Evolutionary conservation across 768 basidiomycete genomes (phyloP).

Genomic region (Podaxis sp.): DNA sequence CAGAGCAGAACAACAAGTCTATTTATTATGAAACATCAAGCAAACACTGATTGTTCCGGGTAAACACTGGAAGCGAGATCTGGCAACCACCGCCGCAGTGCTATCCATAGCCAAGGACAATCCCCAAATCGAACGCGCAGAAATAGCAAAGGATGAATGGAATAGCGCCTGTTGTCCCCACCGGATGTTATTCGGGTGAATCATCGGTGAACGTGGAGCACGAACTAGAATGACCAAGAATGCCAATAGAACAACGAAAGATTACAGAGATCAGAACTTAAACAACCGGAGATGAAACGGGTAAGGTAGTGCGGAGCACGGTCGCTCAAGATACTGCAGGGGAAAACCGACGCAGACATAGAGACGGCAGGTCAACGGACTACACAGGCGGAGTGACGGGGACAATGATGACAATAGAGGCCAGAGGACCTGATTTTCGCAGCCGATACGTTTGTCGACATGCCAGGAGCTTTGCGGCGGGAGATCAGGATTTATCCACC

Average conservation of each 20-base stretch:
- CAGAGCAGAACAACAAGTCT: constrained; percentile 6
- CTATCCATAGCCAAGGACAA: constrained; percentile 15
- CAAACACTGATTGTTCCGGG: constrained; percentile 13
- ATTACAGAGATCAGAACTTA: constrained; percentile 13
- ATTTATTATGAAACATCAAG: constrained; percentile 12
- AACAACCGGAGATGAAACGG: constrained; percentile 16
- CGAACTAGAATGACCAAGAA: constrained; percentile 14
- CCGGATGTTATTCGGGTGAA: constrained; percentile 4
- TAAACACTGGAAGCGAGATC: constrained; percentile 8
- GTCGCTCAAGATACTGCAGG: constrained; percentile 21
- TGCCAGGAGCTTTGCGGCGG: constrained; percentile 23
- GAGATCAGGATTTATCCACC: constrained; percentile 38
- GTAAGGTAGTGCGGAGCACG: constrained; percentile 13
- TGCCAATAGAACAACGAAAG: constrained; percentile 11
- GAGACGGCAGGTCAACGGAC: not conserved
- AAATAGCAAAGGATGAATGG: constrained; percentile 11
- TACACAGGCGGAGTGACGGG: constrained; percentile 11
- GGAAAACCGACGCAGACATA: constrained; percentile 17
- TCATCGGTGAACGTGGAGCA: constrained; percentile 7
- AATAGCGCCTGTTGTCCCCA: constrained; percentile 8
- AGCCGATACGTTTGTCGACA: constrained; percentile 27
- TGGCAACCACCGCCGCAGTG: constrained; percentile 11
- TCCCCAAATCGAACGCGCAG: constrained; percentile 2
- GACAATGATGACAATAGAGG: constrained; percentile 22
- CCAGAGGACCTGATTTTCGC: constrained; percentile 15